Evolutionary conservation across 192 early-diverging fungal species (phyloP).

Genomic region (Coemansia sp.): DNA sequence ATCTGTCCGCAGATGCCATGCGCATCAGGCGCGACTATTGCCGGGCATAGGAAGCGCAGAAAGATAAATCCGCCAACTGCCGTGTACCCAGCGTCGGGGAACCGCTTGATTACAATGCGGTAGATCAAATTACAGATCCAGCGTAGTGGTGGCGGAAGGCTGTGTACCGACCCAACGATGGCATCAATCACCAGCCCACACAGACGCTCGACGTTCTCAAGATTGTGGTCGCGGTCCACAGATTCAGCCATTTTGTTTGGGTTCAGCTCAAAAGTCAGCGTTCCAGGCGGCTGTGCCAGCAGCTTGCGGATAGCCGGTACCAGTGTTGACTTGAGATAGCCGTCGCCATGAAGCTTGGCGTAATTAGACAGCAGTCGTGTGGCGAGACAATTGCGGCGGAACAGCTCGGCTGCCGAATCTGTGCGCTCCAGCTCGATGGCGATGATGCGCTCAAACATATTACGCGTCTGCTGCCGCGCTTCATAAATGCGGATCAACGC

Average conservation of each 20-base stretch:
- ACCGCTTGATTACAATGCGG: constrained; percentile 71
- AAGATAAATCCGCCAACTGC: constrained; percentile 96
- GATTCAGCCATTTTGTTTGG: constrained; percentile 67
- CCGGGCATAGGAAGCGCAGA: constrained; percentile 92
- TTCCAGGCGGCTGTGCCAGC: constrained; percentile 60
- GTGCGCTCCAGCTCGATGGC: constrained; percentile 85
- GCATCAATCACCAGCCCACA: constrained; percentile 79
- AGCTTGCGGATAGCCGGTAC: constrained; percentile 77
- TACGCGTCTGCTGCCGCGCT: constrained; percentile 65
- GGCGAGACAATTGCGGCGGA: constrained; percentile 90
- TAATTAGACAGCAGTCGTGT: constrained; percentile 83
- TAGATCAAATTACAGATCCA: constrained; percentile 82
- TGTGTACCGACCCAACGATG: constrained; percentile 70
- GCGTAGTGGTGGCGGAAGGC: constrained; percentile 71
- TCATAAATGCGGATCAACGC: constrained; percentile 81
- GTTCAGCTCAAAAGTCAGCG: constrained; percentile 88
- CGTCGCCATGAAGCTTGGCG: constrained; percentile 75
- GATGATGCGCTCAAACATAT: constrained; percentile 77
- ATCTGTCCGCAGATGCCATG: constrained; percentile 71
- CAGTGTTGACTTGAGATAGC: constrained; percentile 78
- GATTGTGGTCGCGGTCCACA: constrained; percentile 70
- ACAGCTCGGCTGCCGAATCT: constrained; percentile 77
- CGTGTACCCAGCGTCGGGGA: constrained; percentile 79
- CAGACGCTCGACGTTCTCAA: constrained; percentile 74
- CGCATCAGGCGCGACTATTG: constrained; percentile 87